A percentile compares a stretch with the other conserved stretches of the same genome.
These are phyloP conservation scores for Fraxinus platypoda DNA, from an alignment of 305 asterid genomes.

Conservation along the genomic window DNA sequence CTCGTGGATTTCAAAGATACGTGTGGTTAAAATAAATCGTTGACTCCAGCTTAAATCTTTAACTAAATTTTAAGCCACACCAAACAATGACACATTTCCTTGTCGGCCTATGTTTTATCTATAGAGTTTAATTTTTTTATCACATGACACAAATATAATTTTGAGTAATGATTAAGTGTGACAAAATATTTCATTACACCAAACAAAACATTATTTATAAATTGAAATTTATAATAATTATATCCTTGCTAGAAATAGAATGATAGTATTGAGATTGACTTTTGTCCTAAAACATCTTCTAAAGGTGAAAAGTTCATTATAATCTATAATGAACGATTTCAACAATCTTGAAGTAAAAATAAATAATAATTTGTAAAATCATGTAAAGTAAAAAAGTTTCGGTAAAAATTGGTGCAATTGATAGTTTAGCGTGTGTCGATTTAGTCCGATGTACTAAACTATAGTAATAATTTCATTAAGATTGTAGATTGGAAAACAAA, in stretches of 20 bases:
- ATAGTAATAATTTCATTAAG: neutral
- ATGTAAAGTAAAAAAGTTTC: neutral
- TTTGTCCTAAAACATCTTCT: neutral
- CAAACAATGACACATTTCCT: neutral
- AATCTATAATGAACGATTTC: neutral
- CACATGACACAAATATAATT: neutral
- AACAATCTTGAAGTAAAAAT: neutral
- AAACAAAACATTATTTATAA: neutral
- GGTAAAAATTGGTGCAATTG: neutral
- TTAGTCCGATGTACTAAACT: neutral
- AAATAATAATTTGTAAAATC: neutral
- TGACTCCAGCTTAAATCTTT: neutral
- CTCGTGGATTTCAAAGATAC: no score
- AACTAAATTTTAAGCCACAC: neutral
- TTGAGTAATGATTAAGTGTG: neutral
- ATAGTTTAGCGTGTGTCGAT: neutral
- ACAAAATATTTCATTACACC: neutral
- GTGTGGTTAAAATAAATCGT: neutral
- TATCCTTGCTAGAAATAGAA: neutral
- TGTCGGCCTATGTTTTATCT: neutral
- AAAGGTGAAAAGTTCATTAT: neutral
- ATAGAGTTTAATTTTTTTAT: neutral
- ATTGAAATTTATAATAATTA: neutral
- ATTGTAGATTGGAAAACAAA: neutral
- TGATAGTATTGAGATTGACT: neutral